Evolutionary conservation across 2,329 filamentous ascomycete species (phyloP).

Genomic region (Aureobasidium vineae): DNA sequence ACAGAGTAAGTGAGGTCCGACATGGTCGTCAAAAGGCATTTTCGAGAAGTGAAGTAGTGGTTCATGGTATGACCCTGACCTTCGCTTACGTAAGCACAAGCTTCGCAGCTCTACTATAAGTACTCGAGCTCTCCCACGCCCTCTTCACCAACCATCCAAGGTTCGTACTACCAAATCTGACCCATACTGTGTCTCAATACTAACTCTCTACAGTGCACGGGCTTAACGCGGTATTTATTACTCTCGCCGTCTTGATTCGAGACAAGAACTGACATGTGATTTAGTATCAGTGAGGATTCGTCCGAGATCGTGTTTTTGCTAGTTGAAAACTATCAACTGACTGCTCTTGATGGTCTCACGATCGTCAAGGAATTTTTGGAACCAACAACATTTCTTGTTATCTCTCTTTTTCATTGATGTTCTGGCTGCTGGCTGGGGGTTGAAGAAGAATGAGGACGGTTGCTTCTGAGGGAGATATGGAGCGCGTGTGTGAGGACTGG

Average conservation of each 20-base stretch:
- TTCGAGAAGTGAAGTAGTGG: not conserved
- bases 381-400: conserved; percentile 33
- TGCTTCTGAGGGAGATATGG: not conserved
- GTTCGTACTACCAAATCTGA: not conserved
- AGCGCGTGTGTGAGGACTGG: not conserved
- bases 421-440: conserved; percentile 45
- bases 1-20: not conserved
- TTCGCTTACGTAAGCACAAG: not conserved
- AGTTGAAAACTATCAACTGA: conserved; percentile 83
- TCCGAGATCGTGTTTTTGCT: conserved; percentile 87
- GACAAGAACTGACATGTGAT: not conserved
- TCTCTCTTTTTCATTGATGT: conserved; percentile 52
- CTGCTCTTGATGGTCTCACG: conserved; percentile 67
- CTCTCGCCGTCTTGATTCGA: not conserved
- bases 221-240: not conserved
- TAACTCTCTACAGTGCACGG: conserved; percentile 2
- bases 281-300: conserved; percentile 74
- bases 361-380: conserved; percentile 80
- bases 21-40: not conserved
- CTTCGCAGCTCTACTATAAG: not conserved
- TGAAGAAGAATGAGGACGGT: conserved; percentile 47
- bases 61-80: not conserved
- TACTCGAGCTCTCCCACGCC: not conserved
- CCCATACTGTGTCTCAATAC: not conserved
- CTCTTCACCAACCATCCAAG: conserved; percentile 12